phyloP scores from a whole-genome alignment of 805 yeast genomes.

The Schizosaccharomyces cryophilus region DNA sequence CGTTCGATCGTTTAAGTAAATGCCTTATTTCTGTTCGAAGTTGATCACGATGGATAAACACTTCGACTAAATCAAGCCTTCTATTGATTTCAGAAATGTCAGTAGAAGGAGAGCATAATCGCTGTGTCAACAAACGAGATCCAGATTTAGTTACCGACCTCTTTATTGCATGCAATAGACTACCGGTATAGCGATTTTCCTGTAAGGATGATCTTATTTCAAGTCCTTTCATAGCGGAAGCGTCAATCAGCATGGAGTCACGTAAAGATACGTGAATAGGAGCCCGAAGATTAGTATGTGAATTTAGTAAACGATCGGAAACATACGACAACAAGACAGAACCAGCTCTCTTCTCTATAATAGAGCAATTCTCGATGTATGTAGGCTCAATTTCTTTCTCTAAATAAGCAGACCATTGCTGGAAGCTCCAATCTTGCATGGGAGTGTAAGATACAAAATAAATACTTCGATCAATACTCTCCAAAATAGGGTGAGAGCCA shows the following conservation, averaged over 20 bases:
- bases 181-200: conserved; percentile 9
- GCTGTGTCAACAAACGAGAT: conserved; percentile 46
- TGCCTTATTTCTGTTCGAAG: conserved; percentile 33
- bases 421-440: not conserved
- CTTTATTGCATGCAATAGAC: conserved; percentile 36
- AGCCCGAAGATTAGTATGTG: conserved; percentile 33
- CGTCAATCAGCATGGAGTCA: conserved; percentile 49
- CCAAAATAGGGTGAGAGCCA: conserved; percentile 2
- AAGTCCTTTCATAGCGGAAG: conserved; percentile 44
- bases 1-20: conserved; percentile 32
- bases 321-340: conserved; percentile 42
- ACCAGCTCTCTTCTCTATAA: conserved; percentile 35
- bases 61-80: conserved; percentile 30
- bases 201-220: conserved; percentile 10
- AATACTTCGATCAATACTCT: conserved; percentile 4
- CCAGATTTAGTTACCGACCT: conserved; percentile 67
- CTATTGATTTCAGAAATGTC: conserved; percentile 27
- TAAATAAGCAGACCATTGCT: not conserved
- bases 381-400: conserved; percentile 3
- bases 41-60: conserved; percentile 20
- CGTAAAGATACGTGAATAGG: conserved; percentile 36
- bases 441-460: not conserved
- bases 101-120: conserved; percentile 56
- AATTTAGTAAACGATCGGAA: conserved; percentile 46
- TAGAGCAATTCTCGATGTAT: conserved; percentile 15